phyloP scores from a whole-genome alignment of 164 flowering plant species.

The Vitis cinerea region DNA sequence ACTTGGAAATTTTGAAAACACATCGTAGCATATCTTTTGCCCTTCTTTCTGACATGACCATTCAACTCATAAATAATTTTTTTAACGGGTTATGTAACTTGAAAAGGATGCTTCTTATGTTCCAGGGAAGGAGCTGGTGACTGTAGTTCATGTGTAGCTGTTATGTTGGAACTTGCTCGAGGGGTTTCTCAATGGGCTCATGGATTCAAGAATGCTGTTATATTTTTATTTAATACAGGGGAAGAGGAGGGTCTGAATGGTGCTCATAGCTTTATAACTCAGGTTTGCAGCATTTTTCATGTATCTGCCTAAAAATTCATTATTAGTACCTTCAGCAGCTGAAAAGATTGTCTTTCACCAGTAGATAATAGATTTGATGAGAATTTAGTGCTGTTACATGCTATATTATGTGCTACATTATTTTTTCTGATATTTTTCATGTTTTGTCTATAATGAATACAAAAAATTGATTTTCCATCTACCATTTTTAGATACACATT shows the following conservation, averaged over 20 bases:
- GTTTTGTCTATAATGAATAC: too few species aligned
- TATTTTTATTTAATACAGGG: slow-evolving; percentile 91
- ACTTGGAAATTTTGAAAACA: background rate
- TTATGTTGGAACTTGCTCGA: slow-evolving; percentile 96
- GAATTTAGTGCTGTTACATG: too few species aligned
- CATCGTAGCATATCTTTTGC: background rate
- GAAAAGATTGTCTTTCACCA: too few species aligned
- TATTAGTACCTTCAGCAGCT: too few species aligned
- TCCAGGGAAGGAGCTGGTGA: slow-evolving; percentile 98
- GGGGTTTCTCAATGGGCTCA: slow-evolving; percentile 95
- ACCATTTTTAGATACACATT: too few species aligned
- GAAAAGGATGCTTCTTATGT: background rate
- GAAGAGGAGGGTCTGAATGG: slow-evolving; percentile 99
- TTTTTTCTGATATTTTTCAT: too few species aligned
- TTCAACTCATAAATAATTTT: background rate
- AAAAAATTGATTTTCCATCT: too few species aligned
- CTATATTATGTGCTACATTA: too few species aligned
- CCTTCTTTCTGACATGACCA: background rate
- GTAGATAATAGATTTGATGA: background rate
- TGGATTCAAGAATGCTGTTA: slow-evolving; percentile 77
- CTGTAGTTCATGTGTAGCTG: slow-evolving; percentile 93
- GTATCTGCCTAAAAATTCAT: background rate
- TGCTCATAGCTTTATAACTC: slow-evolving; percentile 97
- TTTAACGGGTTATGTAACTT: background rate
- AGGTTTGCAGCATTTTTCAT: slow-evolving; percentile 42